Conservation (phyloP, 164 flowering plant genomes). For the Liquidambar formosana region DNA sequence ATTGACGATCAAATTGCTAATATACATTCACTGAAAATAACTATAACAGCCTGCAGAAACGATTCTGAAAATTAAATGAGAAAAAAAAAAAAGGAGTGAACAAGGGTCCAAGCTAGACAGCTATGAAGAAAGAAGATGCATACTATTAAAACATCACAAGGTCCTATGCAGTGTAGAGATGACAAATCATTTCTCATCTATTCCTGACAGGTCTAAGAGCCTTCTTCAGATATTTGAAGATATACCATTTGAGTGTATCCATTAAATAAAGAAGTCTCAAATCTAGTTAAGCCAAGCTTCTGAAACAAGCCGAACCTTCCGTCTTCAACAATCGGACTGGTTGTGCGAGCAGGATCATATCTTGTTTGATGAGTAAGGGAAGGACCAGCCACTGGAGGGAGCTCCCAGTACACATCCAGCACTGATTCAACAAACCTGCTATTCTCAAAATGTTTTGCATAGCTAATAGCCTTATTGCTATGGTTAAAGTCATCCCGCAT, state of each 20-base stretch:
- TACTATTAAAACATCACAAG: constrained; percentile 9
- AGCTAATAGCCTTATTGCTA: constrained; percentile 67
- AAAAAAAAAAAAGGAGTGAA: too few relatives aligned
- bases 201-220: constrained; percentile 24
- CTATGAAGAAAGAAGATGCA: neutral
- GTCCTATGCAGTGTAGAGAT: neutral
- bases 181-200: constrained; percentile 14
- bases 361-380: constrained; percentile 96
- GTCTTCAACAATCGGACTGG: constrained; percentile 82
- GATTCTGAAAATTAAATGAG: too few relatives aligned
- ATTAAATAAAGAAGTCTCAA: constrained; percentile 84
- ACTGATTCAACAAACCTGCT: constrained; percentile 91
- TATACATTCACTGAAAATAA: too few relatives aligned
- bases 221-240: constrained; percentile 65
- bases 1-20: too few relatives aligned
- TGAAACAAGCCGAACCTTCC: constrained; percentile 81
- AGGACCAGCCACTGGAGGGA: constrained; percentile 97
- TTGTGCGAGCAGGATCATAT: constrained; percentile 88
- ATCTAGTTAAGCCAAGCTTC: constrained; percentile 67
- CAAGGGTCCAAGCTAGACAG: neutral
- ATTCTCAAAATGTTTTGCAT: constrained; percentile 70
- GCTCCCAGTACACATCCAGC: constrained; percentile 94
- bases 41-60: too few relatives aligned
- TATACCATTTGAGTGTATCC: constrained; percentile 99
- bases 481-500: constrained; percentile 91